Conservation (phyloP, 306 rosid species). For the Cucurbita maxima region DNA sequence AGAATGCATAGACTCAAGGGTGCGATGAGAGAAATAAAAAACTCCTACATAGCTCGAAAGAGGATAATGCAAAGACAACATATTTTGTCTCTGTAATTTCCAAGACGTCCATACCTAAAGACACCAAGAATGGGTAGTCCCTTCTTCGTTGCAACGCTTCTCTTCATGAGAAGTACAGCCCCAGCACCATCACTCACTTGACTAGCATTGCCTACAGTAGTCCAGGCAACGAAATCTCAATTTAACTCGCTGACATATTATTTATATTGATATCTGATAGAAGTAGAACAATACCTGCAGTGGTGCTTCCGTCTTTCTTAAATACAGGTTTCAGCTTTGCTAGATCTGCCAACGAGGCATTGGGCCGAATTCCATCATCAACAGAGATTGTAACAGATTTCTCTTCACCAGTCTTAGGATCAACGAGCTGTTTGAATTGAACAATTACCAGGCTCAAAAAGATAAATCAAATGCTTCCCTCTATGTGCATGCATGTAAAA, state of each 20-base stretch:
- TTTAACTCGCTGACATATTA: not conserved
- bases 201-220: conserved; percentile 69
- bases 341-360: conserved; percentile 45
- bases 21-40: not conserved
- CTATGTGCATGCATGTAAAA: not conserved
- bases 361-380: conserved; percentile 91
- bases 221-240: conserved; percentile 6
- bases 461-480: not conserved
- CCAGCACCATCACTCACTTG: conserved; percentile 98
- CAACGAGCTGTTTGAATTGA: conserved; percentile 40
- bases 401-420: conserved; percentile 82
- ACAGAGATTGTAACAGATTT: conserved; percentile 61
- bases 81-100: not conserved
- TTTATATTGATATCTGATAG: not conserved
- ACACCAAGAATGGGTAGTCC: conserved; percentile 91
- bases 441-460: conserved; percentile 6
- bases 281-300: conserved; percentile 54
- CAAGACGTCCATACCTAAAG: conserved; percentile 45
- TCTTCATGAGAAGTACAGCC: conserved; percentile 89
- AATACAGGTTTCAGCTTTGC: conserved; percentile 74
- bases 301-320: conserved; percentile 85
- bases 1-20: not conserved
- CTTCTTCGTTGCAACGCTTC: conserved; percentile 64
- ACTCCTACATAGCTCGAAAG: too few species aligned
- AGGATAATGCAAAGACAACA: not conserved